Base-by-base conservation (phyloP, 768 basidiomycete genomes). In the Amanita thiersii region DNA sequence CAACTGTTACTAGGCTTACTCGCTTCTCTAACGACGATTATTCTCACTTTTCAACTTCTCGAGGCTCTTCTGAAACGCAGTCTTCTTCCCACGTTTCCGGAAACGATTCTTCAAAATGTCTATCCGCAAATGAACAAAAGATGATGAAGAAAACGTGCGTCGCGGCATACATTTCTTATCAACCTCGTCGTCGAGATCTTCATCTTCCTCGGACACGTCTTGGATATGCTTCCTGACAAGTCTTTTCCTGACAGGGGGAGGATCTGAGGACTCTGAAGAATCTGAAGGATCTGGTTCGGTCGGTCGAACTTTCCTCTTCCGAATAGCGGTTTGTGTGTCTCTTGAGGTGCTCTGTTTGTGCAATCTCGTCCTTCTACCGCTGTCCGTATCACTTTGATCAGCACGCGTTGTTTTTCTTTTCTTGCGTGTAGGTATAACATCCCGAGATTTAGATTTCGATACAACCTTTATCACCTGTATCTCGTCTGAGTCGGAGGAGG, bases 21-120 rank as follows among this genome's bases (percentile, higher is more conserved):
- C n/a, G 23, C 18, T 12, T 17, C 29, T 8, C 12, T 19, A 41
- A 20, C 4, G 20, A 23, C 19, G n/a, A n/a, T n/a, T n/a, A 24
- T 14, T 39, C 8, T 57, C 70, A 89, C 86, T 66, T 60, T 75
- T 84, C 39, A 87, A 51, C 47, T 68, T 78, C 47, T 83, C 79
- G 10, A 88, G 56, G 46, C 73, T 81, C 54, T 66, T 70, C 48
- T 79, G 81, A 54, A 75, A 88, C 4, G 58, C 47, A 10, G 79
- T 71, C 56, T 70, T 67, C 58, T 75, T 85, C 44, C 67, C 63
- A 21, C 84, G 73, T 19, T 61, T 56, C 25, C 87, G 78, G 21
- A 89, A 57, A 32, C 86, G 78, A 5, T 61, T 63, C 18, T 79
- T 66, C 29, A 90, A 60, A 20, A 89, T 81, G 39, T 64, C 81